A percentile compares a stretch with the other conserved stretches of the same genome.
These are phyloP conservation scores for Alternaria triticimaculans DNA, from an alignment of 2,329 filamentous ascomycete species.

Conservation along the genomic window DNA sequence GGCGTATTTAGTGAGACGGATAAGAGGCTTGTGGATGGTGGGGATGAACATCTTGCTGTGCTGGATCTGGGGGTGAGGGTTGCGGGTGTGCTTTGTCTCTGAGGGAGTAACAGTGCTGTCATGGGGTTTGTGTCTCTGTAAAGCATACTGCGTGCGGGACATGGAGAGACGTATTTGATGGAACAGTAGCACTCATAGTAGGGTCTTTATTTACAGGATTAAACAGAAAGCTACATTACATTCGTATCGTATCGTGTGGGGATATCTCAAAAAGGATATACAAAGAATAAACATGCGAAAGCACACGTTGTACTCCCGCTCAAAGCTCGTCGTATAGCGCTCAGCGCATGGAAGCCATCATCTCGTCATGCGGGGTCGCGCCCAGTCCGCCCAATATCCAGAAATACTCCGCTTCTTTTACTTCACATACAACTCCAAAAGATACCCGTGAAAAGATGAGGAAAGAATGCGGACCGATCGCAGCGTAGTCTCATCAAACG, in stretches of 20 bases:
- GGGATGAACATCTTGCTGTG: conserved; percentile 92
- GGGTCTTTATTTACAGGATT: not conserved
- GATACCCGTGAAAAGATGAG: not conserved
- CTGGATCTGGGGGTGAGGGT: conserved; percentile 84
- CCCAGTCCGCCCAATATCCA: not conserved
- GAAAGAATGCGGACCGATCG: not conserved
- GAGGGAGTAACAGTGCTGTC: not conserved
- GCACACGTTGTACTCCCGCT: not conserved
- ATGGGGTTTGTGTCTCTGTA: not conserved
- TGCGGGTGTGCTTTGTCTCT: conserved; percentile 70
- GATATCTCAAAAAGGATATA: conserved; percentile 10
- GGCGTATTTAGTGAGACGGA: conserved; percentile 92
- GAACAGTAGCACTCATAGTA: not conserved
- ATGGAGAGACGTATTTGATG: not conserved
- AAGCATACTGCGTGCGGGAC: not conserved
- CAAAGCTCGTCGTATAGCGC: no score
- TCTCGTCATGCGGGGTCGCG: not conserved
- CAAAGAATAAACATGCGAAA: not conserved
- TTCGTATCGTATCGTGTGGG: not conserved
- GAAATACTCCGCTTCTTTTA: not conserved
- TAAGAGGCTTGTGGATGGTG: conserved; percentile 91
- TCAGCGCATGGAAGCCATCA: not conserved
- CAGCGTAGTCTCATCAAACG: not conserved
- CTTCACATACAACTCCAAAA: not conserved
- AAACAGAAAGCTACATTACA: not conserved